Conservation (phyloP, 2,329 filamentous ascomycete species). For the Aphanocladium album region DNA sequence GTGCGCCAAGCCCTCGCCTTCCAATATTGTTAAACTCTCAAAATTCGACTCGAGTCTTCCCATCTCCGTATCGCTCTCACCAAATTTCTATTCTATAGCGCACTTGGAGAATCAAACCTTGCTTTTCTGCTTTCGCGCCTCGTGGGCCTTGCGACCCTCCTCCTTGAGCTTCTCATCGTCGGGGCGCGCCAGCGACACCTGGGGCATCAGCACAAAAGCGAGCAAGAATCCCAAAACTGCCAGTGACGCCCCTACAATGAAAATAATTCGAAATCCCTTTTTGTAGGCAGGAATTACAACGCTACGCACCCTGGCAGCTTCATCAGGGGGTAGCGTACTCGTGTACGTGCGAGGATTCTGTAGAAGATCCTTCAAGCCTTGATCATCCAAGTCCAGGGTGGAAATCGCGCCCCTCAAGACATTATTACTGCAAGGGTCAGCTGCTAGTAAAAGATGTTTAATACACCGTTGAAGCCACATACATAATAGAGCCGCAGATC, state of each 20-base stretch:
- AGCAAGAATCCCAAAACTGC: slow-evolving; percentile 32
- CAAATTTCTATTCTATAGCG: not conserved
- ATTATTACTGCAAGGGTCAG: slow-evolving; percentile 30
- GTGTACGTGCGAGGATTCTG: slow-evolving; percentile 31
- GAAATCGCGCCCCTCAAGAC: slow-evolving; percentile 27
- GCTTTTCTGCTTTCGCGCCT: slow-evolving; percentile 9
- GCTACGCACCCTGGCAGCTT: slow-evolving; percentile 26
- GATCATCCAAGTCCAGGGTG: slow-evolving; percentile 20
- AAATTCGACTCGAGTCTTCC: no score
- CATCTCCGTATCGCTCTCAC: no score
- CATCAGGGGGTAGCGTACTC: slow-evolving; percentile 20
- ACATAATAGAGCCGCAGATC: slow-evolving; percentile 35
- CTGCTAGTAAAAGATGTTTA: not conserved
- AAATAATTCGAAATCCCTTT: slow-evolving; percentile 33
- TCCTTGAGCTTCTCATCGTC: slow-evolving; percentile 34
- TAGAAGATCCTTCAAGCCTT: slow-evolving; percentile 24
- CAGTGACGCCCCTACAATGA: slow-evolving; percentile 31
- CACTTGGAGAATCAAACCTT: not conserved
- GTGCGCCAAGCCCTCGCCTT: no score
- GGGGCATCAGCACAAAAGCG: slow-evolving; percentile 35
- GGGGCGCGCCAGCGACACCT: slow-evolving; percentile 31
- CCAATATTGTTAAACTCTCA: no score
- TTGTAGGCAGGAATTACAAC: slow-evolving; percentile 33
- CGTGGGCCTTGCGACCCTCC: slow-evolving; percentile 22
- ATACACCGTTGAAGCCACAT: slow-evolving; percentile 1